These are phyloP conservation scores for Anacardium occidentale DNA, from an alignment of 345 rosid genomes.

Conservation along the genomic window DNA sequence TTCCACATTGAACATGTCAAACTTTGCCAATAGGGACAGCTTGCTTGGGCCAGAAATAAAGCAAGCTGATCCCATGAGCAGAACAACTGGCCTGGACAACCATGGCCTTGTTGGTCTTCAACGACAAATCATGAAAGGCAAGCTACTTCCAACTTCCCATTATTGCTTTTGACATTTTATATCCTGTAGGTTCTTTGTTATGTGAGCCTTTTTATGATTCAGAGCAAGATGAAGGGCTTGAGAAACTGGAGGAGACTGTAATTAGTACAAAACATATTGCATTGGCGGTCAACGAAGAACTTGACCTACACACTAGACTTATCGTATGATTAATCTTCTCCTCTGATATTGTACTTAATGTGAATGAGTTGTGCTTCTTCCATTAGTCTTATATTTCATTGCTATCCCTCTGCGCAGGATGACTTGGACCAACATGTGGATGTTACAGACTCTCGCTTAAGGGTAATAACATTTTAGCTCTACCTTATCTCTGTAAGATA, in stretches of 20 bases:
- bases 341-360: not conserved
- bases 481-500: not conserved
- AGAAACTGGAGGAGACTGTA: slow-evolving; percentile 80
- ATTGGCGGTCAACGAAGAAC: slow-evolving; percentile 86
- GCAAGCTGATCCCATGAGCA: slow-evolving; percentile 53
- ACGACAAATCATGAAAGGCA: slow-evolving; percentile 87
- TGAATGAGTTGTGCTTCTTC: not conserved
- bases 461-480: slow-evolving; percentile 47
- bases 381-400: slow-evolving; percentile 7
- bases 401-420: slow-evolving; percentile 52
- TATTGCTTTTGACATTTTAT: not conserved
- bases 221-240: slow-evolving; percentile 99
- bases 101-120: slow-evolving; percentile 86
- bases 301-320: slow-evolving; percentile 76
- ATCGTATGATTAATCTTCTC: slow-evolving; percentile 47
- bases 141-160: slow-evolving; percentile 20
- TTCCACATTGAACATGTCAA: slow-evolving; percentile 76
- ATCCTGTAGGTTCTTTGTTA: not conserved
- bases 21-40: slow-evolving; percentile 74
- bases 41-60: slow-evolving; percentile 79
- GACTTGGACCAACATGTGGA: slow-evolving; percentile 89
- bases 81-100: slow-evolving; percentile 72
- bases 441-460: slow-evolving; percentile 79
- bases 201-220: slow-evolving; percentile 25
- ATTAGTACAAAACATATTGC: slow-evolving; percentile 91